These are phyloP conservation scores for Podaxis sp. DNA, from an alignment of 768 basidiomycete genomes.

Conservation along the genomic window DNA sequence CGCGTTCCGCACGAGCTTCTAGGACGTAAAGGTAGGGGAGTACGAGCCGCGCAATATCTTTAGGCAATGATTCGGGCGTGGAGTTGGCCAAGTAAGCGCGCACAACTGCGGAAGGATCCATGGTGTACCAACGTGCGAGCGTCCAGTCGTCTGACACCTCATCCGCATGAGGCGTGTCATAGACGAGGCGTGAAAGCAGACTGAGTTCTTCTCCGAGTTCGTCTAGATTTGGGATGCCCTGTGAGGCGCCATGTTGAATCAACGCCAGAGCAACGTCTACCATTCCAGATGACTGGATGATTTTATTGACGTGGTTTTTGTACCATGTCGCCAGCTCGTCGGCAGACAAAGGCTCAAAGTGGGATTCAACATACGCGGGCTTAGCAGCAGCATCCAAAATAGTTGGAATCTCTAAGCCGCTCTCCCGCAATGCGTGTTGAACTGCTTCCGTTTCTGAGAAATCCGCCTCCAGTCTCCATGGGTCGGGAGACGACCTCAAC, in stretches of 20 bases:
- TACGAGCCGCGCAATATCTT: slow-evolving; percentile 74
- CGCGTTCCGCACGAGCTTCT: slow-evolving; percentile 83
- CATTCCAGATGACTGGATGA: slow-evolving; percentile 70
- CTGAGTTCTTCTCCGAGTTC: slow-evolving; percentile 90
- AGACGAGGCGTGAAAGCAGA: slow-evolving; percentile 82
- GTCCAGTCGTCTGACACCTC: slow-evolving; percentile 67
- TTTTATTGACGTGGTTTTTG: slow-evolving; percentile 53
- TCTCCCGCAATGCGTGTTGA: slow-evolving; percentile 37
- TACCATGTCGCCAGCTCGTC: slow-evolving; percentile 76
- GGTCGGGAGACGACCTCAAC: slow-evolving; percentile 24
- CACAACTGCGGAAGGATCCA: slow-evolving; percentile 66
- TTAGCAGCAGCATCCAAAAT: slow-evolving; percentile 17
- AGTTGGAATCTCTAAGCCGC: slow-evolving; percentile 14
- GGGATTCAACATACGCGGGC: slow-evolving; percentile 17
- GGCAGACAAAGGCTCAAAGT: slow-evolving; percentile 38
- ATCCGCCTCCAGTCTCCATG: slow-evolving; percentile 57
- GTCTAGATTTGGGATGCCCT: slow-evolving; percentile 76
- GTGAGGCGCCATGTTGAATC: slow-evolving; percentile 84
- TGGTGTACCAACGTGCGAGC: slow-evolving; percentile 66
- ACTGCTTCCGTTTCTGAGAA: slow-evolving; percentile 55
- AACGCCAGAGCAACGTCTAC: slow-evolving; percentile 76
- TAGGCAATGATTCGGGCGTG: slow-evolving; percentile 59
- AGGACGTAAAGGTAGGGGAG: slow-evolving; percentile 93
- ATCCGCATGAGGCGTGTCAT: slow-evolving; percentile 64
- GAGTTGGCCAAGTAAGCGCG: slow-evolving; percentile 76